Evolutionary conservation across 2,329 filamentous ascomycete genomes (phyloP).

Genomic region (Nigrospora sphaerica): DNA sequence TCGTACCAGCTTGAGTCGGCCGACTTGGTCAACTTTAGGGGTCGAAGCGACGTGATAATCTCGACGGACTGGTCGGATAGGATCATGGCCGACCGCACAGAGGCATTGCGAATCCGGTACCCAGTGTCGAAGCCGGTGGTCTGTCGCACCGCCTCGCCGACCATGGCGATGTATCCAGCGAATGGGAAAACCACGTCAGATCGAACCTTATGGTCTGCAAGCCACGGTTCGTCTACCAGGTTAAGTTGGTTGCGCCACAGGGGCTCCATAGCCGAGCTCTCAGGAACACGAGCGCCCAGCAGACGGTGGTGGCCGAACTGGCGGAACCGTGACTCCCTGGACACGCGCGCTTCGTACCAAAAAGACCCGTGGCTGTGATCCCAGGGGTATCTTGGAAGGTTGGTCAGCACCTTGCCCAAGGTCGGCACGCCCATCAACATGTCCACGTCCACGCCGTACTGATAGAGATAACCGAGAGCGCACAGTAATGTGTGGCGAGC

Average conservation of each 20-base stretch:
- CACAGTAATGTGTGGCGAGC: no score
- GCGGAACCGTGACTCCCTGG: neutral
- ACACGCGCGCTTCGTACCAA: constrained; percentile 3
- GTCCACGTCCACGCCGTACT: no score
- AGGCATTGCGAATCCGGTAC: constrained; percentile 12
- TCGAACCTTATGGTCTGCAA: constrained; percentile 17
- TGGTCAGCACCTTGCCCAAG: neutral
- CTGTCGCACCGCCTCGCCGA: constrained; percentile 28
- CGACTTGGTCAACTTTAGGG: constrained; percentile 10
- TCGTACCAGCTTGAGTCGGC: constrained; percentile 17
- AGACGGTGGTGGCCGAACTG: neutral
- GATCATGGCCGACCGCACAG: constrained; percentile 15
- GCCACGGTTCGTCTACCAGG: neutral
- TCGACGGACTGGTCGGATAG: constrained; percentile 11
- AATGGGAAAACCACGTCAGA: constrained; percentile 32
- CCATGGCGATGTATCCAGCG: constrained; percentile 34
- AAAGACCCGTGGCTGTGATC: constrained; percentile 1
- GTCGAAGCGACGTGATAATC: constrained; percentile 15
- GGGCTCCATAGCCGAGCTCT: neutral
- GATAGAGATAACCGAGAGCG: no score
- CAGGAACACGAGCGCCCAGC: neutral
- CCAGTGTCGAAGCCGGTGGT: constrained; percentile 6
- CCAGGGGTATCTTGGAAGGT: constrained; percentile 7
- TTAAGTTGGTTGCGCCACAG: neutral
- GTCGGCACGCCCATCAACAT: no score